These are phyloP conservation scores for Prunella vulgaris DNA, from an alignment of 257 asterid genomes.

Conservation along the genomic window DNA sequence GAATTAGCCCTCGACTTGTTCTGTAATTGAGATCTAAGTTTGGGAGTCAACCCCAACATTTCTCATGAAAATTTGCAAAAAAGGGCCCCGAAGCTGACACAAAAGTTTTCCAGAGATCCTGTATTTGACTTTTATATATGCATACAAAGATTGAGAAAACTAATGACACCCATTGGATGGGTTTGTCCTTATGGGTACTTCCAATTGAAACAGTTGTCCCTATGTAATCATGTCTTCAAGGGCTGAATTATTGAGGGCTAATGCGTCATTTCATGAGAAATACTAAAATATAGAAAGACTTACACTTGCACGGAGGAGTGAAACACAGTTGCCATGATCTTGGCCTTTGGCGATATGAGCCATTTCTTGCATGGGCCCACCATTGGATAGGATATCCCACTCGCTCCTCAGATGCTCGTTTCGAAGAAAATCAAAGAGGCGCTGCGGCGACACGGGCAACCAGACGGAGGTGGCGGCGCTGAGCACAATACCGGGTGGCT, in stretches of 20 bases:
- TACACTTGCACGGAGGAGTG: constrained; percentile 84
- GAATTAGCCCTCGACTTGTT: constrained; percentile 23
- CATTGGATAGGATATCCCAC: constrained; percentile 92
- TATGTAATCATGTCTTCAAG: constrained; percentile 15
- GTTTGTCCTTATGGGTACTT: constrained; percentile 14
- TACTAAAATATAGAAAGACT: background rate
- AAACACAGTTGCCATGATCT: constrained; percentile 84
- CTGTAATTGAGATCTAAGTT: constrained; percentile 1
- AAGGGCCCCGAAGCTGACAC: constrained; percentile 31
- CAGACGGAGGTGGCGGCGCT: constrained; percentile 92
- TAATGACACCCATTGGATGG: constrained; percentile 19
- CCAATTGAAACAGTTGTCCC: constrained; percentile 46
- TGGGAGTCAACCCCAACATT: constrained; percentile 22
- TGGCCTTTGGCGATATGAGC: constrained; percentile 88
- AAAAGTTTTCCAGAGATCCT: constrained; percentile 23
- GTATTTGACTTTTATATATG: constrained; percentile 44
- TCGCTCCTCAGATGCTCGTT: constrained; percentile 75
- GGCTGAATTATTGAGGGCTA: constrained; percentile 16
- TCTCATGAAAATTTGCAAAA: constrained; percentile 4
- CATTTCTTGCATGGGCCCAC: constrained; percentile 97
- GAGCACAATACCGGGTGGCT: constrained; percentile 82
- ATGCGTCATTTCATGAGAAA: constrained; percentile 2
- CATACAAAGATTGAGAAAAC: constrained; percentile 5
- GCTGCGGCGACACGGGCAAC: constrained; percentile 71
- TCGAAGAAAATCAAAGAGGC: constrained; percentile 76